Evolutionary conservation across 345 rosid species (phyloP).

Genomic region (Citrus mangshanensis): DNA sequence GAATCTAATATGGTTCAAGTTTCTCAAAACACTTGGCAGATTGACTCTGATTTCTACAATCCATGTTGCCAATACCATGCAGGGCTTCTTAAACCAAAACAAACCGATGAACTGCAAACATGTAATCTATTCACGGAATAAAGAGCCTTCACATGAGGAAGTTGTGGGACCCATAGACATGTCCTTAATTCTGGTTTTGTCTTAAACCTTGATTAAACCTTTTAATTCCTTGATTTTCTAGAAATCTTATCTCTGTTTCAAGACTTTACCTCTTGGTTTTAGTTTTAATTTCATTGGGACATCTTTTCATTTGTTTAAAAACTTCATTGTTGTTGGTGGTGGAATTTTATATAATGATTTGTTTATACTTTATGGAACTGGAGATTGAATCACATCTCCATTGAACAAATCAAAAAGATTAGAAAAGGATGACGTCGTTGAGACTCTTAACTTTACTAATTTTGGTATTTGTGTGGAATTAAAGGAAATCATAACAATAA

Average conservation of each 20-base stretch:
- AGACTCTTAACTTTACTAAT: not conserved
- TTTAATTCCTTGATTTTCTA: not conserved
- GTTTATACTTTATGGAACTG: not conserved
- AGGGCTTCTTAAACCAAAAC: not conserved
- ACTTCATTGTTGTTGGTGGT: not conserved
- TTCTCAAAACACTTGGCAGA: too few species aligned
- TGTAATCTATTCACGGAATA: not conserved
- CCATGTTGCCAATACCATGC: not conserved
- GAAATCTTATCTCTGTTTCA: not conserved
- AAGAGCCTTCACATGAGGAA: not conserved
- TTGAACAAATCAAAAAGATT: not conserved
- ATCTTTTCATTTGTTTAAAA: not conserved
- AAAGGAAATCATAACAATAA: not conserved
- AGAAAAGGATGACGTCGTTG: not conserved
- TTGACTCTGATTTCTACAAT: too few species aligned
- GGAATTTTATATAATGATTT: not conserved
- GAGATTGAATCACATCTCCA: not conserved
- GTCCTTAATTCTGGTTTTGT: not conserved
- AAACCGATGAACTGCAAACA: not conserved
- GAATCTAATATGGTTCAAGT: too few species aligned
- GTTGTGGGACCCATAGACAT: not conserved
- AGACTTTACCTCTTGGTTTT: not conserved
- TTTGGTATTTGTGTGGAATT: not conserved
- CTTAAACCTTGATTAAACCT: not conserved
- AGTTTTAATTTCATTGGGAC: not conserved